Conservation (phyloP, 352 stramenopile genomes). For the Globisporangium carolinianum region DNA sequence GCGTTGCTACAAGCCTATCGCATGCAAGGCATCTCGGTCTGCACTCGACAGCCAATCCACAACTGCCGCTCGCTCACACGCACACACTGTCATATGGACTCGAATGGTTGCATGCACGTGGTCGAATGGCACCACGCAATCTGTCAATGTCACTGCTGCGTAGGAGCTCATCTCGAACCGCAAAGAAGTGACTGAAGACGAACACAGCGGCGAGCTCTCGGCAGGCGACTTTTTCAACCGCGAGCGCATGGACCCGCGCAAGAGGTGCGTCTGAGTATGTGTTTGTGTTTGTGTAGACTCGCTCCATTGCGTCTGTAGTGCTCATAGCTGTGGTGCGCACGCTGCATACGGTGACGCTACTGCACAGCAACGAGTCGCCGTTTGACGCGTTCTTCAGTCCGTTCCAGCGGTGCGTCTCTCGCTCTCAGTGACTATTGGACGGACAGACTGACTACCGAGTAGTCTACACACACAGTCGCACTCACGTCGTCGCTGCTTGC, state of each 20-base stretch:
- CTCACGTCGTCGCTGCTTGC: not conserved
- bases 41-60: too few species aligned
- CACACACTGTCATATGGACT: too few species aligned
- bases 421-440: not conserved
- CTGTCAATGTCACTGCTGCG: too few species aligned
- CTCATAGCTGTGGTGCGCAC: too few species aligned
- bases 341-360: too few species aligned
- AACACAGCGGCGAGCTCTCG: constrained; percentile 40
- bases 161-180: constrained; percentile 72
- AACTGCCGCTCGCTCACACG: not conserved
- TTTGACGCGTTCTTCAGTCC: constrained; percentile 36
- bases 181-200: constrained; percentile 72
- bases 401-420: constrained; percentile 23
- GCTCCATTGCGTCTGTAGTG: not conserved
- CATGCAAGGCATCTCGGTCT: too few species aligned
- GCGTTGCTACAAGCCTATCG: not conserved
- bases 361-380: constrained; percentile 16
- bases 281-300: not conserved
- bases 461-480: too few species aligned
- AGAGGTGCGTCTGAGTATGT: constrained; percentile 16
- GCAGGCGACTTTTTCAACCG: constrained; percentile 64
- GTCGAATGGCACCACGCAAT: too few species aligned
- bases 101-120: not conserved
- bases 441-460: too few species aligned
- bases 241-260: constrained; percentile 53